phyloP scores from a whole-genome alignment of 2,329 filamentous ascomycete genomes.

The Ophiostoma pallidulum region DNA sequence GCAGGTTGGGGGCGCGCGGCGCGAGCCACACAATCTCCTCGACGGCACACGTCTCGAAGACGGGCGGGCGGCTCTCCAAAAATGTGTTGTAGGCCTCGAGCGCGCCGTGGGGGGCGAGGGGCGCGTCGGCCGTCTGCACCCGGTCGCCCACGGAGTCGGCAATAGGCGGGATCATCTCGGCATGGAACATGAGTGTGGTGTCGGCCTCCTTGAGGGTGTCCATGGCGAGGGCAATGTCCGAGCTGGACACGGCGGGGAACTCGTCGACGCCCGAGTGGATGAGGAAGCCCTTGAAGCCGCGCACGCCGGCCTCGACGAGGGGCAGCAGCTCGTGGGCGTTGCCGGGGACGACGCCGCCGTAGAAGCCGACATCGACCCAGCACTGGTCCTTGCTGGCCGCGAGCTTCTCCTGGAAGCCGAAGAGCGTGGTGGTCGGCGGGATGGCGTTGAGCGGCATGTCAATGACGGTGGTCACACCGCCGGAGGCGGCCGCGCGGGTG shows the following conservation, averaged over 20 bases:
- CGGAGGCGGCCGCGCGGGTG: slow-evolving; percentile 85
- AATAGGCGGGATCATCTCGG: slow-evolving; percentile 93
- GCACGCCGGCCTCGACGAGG: slow-evolving; percentile 74
- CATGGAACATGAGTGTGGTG: slow-evolving; percentile 97
- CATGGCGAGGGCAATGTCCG: slow-evolving; percentile 74
- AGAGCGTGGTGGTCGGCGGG: slow-evolving; percentile 84
- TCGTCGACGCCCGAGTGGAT: slow-evolving; percentile 97
- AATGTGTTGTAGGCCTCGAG: slow-evolving; percentile 80
- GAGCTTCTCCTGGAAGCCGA: slow-evolving; percentile 75
- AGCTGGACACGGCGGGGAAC: slow-evolving; percentile 79
- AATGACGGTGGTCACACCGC: slow-evolving; percentile 90
- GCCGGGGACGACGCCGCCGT: slow-evolving; percentile 87
- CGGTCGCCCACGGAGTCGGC: slow-evolving; percentile 69
- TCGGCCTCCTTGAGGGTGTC: slow-evolving; percentile 66
- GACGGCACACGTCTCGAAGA: slow-evolving; percentile 86
- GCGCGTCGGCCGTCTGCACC: slow-evolving; percentile 57
- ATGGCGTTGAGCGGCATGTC: slow-evolving; percentile 98
- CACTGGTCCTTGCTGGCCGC: slow-evolving; percentile 76
- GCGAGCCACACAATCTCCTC: slow-evolving; percentile 77
- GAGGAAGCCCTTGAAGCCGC: slow-evolving; percentile 95
- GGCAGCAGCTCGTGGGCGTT: slow-evolving; percentile 72
- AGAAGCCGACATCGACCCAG: slow-evolving; percentile 99
- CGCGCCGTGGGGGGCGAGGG: slow-evolving; percentile 60
- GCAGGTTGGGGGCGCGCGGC: slow-evolving; percentile 67
- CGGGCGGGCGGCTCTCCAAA: slow-evolving; percentile 76